Evolutionary conservation across 1,139 yeast species (phyloP).

Genomic region (Meyerozyma athensensis): DNA sequence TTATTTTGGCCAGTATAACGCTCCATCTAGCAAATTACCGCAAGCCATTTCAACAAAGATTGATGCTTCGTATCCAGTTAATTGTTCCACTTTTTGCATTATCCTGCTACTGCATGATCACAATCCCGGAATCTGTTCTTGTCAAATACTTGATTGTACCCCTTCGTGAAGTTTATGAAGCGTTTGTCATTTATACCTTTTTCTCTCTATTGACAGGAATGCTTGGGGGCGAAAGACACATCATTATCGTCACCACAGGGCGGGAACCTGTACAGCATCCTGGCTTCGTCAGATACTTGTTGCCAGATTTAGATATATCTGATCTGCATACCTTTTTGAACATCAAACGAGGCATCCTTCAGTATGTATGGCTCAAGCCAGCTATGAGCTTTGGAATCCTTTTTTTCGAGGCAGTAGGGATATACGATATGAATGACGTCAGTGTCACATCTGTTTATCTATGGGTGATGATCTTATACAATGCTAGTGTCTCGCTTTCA

Average conservation of each 20-base stretch:
- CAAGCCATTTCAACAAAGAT: constrained; percentile 83
- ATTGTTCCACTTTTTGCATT: constrained; percentile 56
- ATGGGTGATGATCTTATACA: constrained; percentile 71
- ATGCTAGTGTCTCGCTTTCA: constrained; percentile 74
- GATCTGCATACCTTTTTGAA: constrained; percentile 76
- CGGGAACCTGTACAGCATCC: constrained; percentile 73
- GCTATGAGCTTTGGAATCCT: constrained; percentile 57
- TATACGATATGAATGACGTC: constrained; percentile 49
- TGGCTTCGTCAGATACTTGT: constrained; percentile 44
- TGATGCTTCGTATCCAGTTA: constrained; percentile 76
- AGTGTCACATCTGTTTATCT: constrained; percentile 48
- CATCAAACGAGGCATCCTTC: constrained; percentile 82
- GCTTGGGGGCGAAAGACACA: constrained; percentile 88
- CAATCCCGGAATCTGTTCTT: constrained; percentile 32
- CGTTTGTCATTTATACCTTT: constrained; percentile 91
- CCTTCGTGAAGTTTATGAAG: constrained; percentile 84
- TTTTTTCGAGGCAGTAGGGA: constrained; percentile 46
- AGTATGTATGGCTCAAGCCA: constrained; percentile 95
- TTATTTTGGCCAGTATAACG: constrained; percentile 27
- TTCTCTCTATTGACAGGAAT: constrained; percentile 76
- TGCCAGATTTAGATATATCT: constrained; percentile 69
- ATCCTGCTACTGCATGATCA: constrained; percentile 49
- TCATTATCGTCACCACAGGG: constrained; percentile 70
- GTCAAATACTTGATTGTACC: constrained; percentile 62
- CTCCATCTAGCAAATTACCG: constrained; percentile 61